These are phyloP conservation scores for Nelumbo lutea DNA, from an alignment of 164 flowering plant genomes.

Conservation along the genomic window DNA sequence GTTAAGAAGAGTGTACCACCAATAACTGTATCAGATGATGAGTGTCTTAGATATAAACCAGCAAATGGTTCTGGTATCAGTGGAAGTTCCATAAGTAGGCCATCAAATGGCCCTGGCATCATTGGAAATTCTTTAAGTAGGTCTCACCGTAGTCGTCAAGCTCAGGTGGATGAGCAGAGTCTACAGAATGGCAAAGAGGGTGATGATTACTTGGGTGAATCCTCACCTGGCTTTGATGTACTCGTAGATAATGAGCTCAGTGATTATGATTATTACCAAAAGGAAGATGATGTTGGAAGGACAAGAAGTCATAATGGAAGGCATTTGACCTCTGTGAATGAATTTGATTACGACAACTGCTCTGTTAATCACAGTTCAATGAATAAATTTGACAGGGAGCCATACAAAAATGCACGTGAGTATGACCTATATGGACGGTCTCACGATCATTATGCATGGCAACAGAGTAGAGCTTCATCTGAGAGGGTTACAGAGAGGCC, in stretches of 20 bases:
- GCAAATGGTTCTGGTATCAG: slow-evolving; percentile 8
- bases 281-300: slow-evolving; percentile 54
- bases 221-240: slow-evolving; percentile 97
- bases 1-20: slow-evolving; percentile 17
- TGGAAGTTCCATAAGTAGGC: slow-evolving; percentile 32
- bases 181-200: slow-evolving; percentile 55
- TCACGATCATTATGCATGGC: slow-evolving; percentile 50
- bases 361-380: slow-evolving; percentile 37
- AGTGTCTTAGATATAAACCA: slow-evolving; percentile 23
- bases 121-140: slow-evolving; percentile 35
- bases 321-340: slow-evolving; percentile 30
- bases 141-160: slow-evolving; percentile 27
- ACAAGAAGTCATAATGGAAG: slow-evolving; percentile 39
- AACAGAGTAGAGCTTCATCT: slow-evolving; percentile 27
- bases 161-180: slow-evolving; percentile 35
- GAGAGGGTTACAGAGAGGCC: slow-evolving; percentile 28
- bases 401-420: slow-evolving; percentile 29
- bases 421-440: slow-evolving; percentile 45
- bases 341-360: slow-evolving; percentile 30
- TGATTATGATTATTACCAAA: slow-evolving; percentile 55
- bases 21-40: slow-evolving; percentile 17
- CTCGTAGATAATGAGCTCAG: slow-evolving; percentile 75
- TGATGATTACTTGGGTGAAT: slow-evolving; percentile 66
- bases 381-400: slow-evolving; percentile 43
- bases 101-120: slow-evolving; percentile 16